Evolutionary conservation across 176 grass and related monocot species (phyloP), one percentile per base, ranked within the genome.

Genomic region (Leersia perrieri): DNA sequence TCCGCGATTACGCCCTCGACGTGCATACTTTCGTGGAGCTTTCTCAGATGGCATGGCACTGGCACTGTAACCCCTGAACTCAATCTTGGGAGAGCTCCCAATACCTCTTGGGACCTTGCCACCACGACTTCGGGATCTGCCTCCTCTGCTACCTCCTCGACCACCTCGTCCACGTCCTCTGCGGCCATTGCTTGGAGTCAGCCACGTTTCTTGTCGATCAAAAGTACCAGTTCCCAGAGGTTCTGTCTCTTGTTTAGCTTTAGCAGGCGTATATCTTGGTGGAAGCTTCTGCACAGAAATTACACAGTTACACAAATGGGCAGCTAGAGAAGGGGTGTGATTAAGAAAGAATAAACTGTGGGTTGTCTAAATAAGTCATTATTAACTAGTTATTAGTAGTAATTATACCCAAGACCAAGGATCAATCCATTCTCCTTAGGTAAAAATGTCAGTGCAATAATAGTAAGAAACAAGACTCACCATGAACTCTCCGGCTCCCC

Each of bases 101-200:
- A 76, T 69, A 63, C 85, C 75, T 87, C 85, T 98, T 26, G 86
- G 35, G 66, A 91, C 74, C 73, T 70, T 94, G 32, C 92, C 92
- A 76, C 92, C 90, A 63, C 92, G 90, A 44, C 92, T 65, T 42
- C 88, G 90, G 57, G 88, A 86, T 55, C 90, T 73, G 53, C 88
- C 90, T 42, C 90, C 83, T 63, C 91, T 74, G 44, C 83, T 64
- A 70, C 94, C 79, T 13, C 94, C 87, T 67, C 91, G 85, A 69
- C 90, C 74, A 40, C 90, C 88, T 16, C 92, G 88, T 25, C 96
- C 96, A 81, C 92, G 88, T 18, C 96, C 90, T 66, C 96, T 83
- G 36, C 87, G 92, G 9, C 88, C 88, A 80, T 70, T 86, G 23
- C 75, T 80, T 18, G 83, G 76, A 86, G 81, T 75, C 66, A 77